Conservation (phyloP, 257 asterid genomes). For the Osmanthus fragrans region DNA sequence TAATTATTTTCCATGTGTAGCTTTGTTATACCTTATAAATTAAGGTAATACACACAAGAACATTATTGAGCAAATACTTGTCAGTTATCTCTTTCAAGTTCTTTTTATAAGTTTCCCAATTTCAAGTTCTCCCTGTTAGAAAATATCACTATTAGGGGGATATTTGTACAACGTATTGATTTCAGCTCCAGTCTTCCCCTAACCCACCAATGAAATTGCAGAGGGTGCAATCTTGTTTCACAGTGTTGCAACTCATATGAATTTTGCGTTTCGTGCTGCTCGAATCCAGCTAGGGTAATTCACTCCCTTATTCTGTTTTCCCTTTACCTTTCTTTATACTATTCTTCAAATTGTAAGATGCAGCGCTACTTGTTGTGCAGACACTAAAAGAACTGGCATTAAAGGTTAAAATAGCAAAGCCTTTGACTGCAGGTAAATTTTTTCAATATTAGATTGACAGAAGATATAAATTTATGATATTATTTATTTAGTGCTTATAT, state of each 20-base stretch:
- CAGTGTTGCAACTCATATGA: conserved; percentile 90
- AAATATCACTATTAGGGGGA: background rate
- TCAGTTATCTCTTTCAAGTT: conserved; percentile 27
- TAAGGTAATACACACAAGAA: no score
- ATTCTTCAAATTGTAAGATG: conserved; percentile 16
- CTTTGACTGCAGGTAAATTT: conserved; percentile 66
- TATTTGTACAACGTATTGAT: conserved; percentile 15
- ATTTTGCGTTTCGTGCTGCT: conserved; percentile 96
- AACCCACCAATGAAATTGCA: conserved; percentile 34
- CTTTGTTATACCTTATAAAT: no score
- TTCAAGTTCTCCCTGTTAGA: conserved; percentile 2
- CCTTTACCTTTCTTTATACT: background rate
- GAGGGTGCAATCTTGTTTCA: conserved; percentile 80
- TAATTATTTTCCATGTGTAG: no score
- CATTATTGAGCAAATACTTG: no score
- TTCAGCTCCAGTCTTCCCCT: conserved; percentile 9
- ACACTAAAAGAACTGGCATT: conserved; percentile 49
- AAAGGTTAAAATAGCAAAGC: conserved; percentile 75
- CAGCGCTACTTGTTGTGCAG: conserved; percentile 39
- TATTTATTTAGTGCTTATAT: background rate
- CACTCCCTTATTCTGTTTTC: conserved; percentile 5
- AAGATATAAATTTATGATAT: conserved; percentile 13
- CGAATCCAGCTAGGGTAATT: conserved; percentile 71
- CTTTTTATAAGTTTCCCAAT: background rate
- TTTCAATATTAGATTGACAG: conserved; percentile 2